Evolutionary conservation across 768 basidiomycete genomes (phyloP).

Genomic region (Asterophora lycoperdoides): DNA sequence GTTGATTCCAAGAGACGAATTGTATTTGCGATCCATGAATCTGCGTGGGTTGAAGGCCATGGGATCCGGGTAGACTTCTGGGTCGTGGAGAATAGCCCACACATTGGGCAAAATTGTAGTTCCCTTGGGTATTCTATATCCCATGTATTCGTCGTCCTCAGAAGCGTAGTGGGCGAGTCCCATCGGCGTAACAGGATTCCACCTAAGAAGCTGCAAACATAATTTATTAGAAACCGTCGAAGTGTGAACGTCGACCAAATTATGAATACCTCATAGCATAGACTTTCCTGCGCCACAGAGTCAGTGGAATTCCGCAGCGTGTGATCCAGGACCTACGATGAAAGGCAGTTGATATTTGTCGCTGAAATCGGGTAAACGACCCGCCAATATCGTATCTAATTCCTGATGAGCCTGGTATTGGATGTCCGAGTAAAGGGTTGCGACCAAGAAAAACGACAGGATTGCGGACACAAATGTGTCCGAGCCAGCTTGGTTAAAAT

Average conservation of each 20-base stretch:
- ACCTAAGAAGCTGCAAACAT: constrained; percentile 30
- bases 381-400: constrained; percentile 30
- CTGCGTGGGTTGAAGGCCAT: constrained; percentile 35
- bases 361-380: constrained; percentile 35
- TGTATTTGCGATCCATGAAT: constrained; percentile 28
- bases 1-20: constrained; percentile 28
- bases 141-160: constrained; percentile 36
- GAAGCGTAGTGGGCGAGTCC: constrained; percentile 25
- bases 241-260: not conserved
- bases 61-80: constrained; percentile 35
- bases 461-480: constrained; percentile 37
- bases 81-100: constrained; percentile 41
- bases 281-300: constrained; percentile 20
- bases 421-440: constrained; percentile 36
- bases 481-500: constrained; percentile 20
- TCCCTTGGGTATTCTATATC: constrained; percentile 39
- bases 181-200: constrained; percentile 39
- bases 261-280: constrained; percentile 25
- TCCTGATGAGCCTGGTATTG: constrained; percentile 35
- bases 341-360: constrained; percentile 35
- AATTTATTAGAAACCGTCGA: not conserved
- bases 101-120: constrained; percentile 27
- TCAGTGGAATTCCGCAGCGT: not conserved
- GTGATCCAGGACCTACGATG: constrained; percentile 25
- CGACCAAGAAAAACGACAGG: constrained; percentile 35